Percentiles rank a stretch among this genome's conserved stretches.
Conservation (phyloP, 768 basidiomycete genomes). For the Cubamyces lactineus region DNA sequence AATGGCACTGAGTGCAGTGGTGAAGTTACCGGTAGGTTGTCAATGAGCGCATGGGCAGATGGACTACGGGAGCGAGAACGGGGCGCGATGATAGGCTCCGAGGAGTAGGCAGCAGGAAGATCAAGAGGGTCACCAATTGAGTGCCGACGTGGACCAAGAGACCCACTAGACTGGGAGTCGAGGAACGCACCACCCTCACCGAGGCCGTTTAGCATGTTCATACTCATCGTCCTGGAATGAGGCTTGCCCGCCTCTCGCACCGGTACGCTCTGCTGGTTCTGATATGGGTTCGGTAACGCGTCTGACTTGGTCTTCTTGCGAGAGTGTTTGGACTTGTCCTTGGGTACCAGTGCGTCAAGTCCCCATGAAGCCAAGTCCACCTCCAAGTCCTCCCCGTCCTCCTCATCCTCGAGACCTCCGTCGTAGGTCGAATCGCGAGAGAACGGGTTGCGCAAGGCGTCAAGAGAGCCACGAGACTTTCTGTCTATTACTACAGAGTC, state of each 20-base stretch:
- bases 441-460: slow-evolving; percentile 75
- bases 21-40: slow-evolving; percentile 43
- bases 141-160: slow-evolving; percentile 48
- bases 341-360: slow-evolving; percentile 73
- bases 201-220: slow-evolving; percentile 62
- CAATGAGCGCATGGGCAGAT: slow-evolving; percentile 52
- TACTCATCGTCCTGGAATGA: slow-evolving; percentile 61
- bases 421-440: slow-evolving; percentile 61
- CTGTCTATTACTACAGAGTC: slow-evolving; percentile 26
- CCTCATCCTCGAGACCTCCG: slow-evolving; percentile 52
- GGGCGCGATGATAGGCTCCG: slow-evolving; percentile 45
- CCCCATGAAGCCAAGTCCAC: slow-evolving; percentile 88
- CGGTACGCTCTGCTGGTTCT: slow-evolving; percentile 23
- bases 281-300: slow-evolving; percentile 49
- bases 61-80: slow-evolving; percentile 54
- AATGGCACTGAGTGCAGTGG: slow-evolving; percentile 64
- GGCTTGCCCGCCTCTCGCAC: slow-evolving; percentile 13
- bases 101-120: slow-evolving; percentile 31
- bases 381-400: slow-evolving; percentile 61
- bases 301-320: slow-evolving; percentile 38
- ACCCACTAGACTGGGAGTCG: slow-evolving; percentile 40
- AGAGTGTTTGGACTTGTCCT: slow-evolving; percentile 47
- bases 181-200: slow-evolving; percentile 51
- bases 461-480: slow-evolving; percentile 57
- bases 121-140: slow-evolving; percentile 64